phyloP scores from a whole-genome alignment of 495 filamentous ascomycete species.

The Neurospora sp. region DNA sequence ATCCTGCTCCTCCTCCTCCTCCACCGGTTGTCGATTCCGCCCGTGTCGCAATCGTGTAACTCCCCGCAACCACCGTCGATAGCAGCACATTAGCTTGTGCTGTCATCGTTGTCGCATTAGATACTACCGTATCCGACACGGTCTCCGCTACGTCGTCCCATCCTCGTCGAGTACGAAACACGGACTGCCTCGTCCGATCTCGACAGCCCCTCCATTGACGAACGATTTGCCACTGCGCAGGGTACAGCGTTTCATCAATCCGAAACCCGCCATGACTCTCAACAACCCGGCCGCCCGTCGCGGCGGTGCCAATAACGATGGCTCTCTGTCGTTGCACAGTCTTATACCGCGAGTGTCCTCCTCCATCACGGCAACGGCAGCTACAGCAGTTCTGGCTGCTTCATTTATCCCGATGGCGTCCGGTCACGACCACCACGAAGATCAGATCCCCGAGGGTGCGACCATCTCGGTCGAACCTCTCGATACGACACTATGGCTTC shows the following conservation, averaged over 20 bases:
- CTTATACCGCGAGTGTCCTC: constrained; percentile 4
- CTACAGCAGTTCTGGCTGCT: constrained; percentile 10
- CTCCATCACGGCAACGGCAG: not conserved
- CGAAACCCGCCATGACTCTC: constrained; percentile 14
- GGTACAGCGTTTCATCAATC: not conserved
- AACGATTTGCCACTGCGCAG: not conserved
- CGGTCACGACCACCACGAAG: constrained; percentile 68
- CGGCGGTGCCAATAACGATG: not conserved
- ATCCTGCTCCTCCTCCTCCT: not conserved
- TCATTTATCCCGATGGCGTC: constrained; percentile 29
- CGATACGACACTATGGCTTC: constrained; percentile 84
- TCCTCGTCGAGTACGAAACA: not conserved
- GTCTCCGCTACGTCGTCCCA: not conserved
- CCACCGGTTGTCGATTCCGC: not conserved
- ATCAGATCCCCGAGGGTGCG: constrained; percentile 65
- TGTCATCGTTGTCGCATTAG: not conserved
- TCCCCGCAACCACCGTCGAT: not conserved
- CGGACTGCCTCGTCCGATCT: not conserved
- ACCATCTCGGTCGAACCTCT: constrained; percentile 75
- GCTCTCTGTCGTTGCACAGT: not conserved
- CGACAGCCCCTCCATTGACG: not conserved
- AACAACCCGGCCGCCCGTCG: not conserved
- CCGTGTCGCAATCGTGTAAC: not conserved
- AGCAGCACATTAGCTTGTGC: not conserved
- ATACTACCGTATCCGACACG: not conserved